Evolutionary conservation across 1,284 basidiomycete species (phyloP).

Genomic region (Boletus hoseneyae): DNA sequence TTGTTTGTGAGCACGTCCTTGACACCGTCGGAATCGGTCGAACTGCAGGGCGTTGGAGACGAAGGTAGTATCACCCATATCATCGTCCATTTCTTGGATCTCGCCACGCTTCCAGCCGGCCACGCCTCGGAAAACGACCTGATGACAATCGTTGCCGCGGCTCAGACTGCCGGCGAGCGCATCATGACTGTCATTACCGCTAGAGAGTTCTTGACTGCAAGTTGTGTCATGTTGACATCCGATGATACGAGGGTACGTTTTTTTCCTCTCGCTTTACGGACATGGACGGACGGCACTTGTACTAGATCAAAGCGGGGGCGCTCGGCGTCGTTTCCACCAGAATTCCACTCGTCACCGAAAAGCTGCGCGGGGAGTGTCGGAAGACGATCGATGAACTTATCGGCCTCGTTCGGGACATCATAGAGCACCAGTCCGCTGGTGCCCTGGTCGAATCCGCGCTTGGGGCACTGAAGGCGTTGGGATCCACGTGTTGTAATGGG

Average conservation of each 20-base stretch:
- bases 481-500: slow-evolving; percentile 50
- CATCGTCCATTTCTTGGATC: slow-evolving; percentile 26
- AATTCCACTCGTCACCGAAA: slow-evolving; percentile 57
- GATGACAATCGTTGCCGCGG: slow-evolving; percentile 44
- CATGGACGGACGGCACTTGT: background rate
- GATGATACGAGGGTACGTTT: slow-evolving; percentile 44
- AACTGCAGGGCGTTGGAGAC: slow-evolving; percentile 37
- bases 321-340: slow-evolving; percentile 65
- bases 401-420: slow-evolving; percentile 44
- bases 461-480: slow-evolving; percentile 57
- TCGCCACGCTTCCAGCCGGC: slow-evolving; percentile 19
- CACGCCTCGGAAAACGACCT: slow-evolving; percentile 22
- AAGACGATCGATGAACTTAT: slow-evolving; percentile 51
- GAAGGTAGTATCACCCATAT: slow-evolving; percentile 33
- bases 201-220: slow-evolving; percentile 55
- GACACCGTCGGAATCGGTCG: slow-evolving; percentile 35
- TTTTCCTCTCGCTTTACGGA: background rate
- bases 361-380: slow-evolving; percentile 53
- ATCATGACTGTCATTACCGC: slow-evolving; percentile 64
- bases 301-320: slow-evolving; percentile 60
- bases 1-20: slow-evolving; percentile 47
- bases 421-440: slow-evolving; percentile 43
- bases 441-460: slow-evolving; percentile 47
- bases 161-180: slow-evolving; percentile 47
- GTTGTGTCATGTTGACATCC: slow-evolving; percentile 51